Base-by-base conservation (phyloP, 805 yeast genomes). In the Starmerella vitae region DNA sequence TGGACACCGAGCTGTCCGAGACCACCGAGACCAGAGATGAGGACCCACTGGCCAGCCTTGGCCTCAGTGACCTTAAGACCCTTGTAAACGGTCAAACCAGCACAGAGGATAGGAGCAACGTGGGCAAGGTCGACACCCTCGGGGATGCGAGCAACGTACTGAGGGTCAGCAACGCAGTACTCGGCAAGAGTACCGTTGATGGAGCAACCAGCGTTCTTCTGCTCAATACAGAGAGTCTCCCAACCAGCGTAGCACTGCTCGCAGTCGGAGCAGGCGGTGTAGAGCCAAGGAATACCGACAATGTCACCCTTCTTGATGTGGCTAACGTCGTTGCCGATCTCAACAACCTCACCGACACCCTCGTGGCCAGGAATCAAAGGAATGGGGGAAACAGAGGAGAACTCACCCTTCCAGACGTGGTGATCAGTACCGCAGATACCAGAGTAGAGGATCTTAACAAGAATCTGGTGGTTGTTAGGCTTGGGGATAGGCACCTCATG, bases 361-460 rank as follows among this genome's bases (percentile, higher is more conserved):
- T 81, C 93, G 64, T 81, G 93, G 52, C 93, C 93, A 47, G 91
- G 91, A 36, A 80, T 85, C 51, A 79, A 65, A 19, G 91, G 88
- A 44, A 77, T 66, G 58, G 76, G 77, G 49, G 78, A 72, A 47
- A 64, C 72, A 60, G 78, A 66, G 37, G 93, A 91, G 93, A 93
- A 83, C 65, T 84, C 94, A 56, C 93, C 93, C 59, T 79, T 74
- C 86, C 91, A 81, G 40, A 93, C 93, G 67, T 84, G 94, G 60
- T 84, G 71, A 58, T 83, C 94, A 27, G 94, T 82, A 69, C 85
- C 94, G 65, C 94, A 83, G 41, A 83, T 93, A 63, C 94, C 94
- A 20, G 93, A 74, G 70, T 76, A 83, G 65, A 74, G 75, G 62
- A 84, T 76, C 61, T 84, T 75, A 64, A 84, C 68, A 59, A 84